These are phyloP conservation scores for Endoconidiophora polonica DNA, from an alignment of 2,329 filamentous ascomycete genomes.

Conservation along the genomic window DNA sequence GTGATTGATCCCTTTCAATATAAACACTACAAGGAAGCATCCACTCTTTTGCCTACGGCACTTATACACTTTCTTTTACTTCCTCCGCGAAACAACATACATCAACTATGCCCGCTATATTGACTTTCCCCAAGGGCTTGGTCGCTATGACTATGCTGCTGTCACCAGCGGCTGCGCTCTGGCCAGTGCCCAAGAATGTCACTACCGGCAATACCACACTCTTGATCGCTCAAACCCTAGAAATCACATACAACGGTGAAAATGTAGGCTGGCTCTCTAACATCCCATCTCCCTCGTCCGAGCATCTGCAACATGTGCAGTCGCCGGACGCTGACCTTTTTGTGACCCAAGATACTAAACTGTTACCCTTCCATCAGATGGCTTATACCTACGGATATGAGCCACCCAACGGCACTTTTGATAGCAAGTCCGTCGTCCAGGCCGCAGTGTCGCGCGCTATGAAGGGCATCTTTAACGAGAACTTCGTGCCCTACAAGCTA, in stretches of 20 bases:
- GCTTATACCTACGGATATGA: conserved; percentile 29
- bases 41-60: not conserved
- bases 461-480: conserved; percentile 46
- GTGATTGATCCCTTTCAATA: too few species aligned
- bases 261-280: conserved; percentile 32
- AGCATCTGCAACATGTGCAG: not conserved
- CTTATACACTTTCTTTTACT: not conserved
- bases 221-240: conserved; percentile 34
- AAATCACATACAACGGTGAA: conserved; percentile 42
- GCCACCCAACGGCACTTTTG: conserved; percentile 24
- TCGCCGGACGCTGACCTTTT: conserved; percentile 6
- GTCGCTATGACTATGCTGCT: conserved; percentile 19
- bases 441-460: conserved; percentile 42
- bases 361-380: conserved; percentile 26
- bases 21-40: too few species aligned
- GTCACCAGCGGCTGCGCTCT: conserved; percentile 28
- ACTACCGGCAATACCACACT: conserved; percentile 35
- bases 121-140: conserved; percentile 2
- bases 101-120: conserved; percentile 9
- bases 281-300: conserved; percentile 15
- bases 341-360: conserved; percentile 19
- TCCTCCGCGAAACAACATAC: too few species aligned
- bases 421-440: conserved; percentile 37
- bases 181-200: conserved; percentile 37
- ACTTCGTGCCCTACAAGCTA: conserved; percentile 66